Evolutionary conservation across 169 alveolate genomes (phyloP), one percentile per base, ranked within the genome.

Genomic region (Perkinsus chesapeaki): DNA sequence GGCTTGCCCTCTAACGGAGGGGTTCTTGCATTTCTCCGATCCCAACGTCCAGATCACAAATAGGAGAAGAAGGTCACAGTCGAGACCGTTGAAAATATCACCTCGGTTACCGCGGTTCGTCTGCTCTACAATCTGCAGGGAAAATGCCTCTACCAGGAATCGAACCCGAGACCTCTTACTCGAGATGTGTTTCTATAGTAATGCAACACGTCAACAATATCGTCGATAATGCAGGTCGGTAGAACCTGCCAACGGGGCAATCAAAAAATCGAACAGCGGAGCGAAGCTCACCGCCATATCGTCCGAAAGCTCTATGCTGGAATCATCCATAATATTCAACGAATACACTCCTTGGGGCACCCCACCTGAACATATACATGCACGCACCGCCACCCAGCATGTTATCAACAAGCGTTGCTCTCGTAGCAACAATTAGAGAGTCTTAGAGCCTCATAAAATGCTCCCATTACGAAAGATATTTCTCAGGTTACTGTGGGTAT

Each of bases 221-320:
- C 82, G 23, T 60, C 82, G 82, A 60, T 60, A 34, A 60, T 60
- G 23, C 82, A 60, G 37, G 82, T 60, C 82, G 82, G 82, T 23
- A 60, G 23, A 60, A 60, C 82, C 82, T 60, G 31, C 37, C 31
- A 60, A 34, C 5, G 60, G 60, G 60, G 16, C 5, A 43, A 43
- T 43, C 60, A 16, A 43, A 43, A 43, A 60, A 60, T 23, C 12
- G 7, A 16, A 12, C 23, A 60, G 82, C 82, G 82, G 82, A 60
- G 82, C 82, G 82, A 60, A 60, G 82, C 82, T 60, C 82, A 60
- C 82, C 82, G 82, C 82, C 82, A 60, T 60, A 60, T 60, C 82
- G 27, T 60, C 31, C 82, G 82, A 60, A 16, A 60, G 82, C 31
- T 60, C 31, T 7, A 60, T 23, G 82, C 82, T 60, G 12, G 82